Evolutionary conservation across 164 flowering plant genomes (phyloP).

Genomic region (Echeveria elegans): DNA sequence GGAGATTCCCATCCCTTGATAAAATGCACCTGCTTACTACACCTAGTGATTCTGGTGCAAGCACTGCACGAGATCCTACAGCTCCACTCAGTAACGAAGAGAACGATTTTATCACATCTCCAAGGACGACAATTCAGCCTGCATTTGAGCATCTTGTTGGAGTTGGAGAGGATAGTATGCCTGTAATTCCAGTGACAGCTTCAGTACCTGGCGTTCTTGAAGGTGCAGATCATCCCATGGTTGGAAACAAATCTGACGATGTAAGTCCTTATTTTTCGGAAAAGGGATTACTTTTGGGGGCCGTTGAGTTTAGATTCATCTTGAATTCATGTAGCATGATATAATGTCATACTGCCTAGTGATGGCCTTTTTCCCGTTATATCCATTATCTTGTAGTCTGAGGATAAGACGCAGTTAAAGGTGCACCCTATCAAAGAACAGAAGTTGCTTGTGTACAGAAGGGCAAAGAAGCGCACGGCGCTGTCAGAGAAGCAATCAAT

Average conservation of each 20-base stretch:
- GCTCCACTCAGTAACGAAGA: slow-evolving; percentile 40
- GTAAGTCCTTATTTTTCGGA: slow-evolving; percentile 25
- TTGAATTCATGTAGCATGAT: neutral
- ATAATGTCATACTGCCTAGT: neutral
- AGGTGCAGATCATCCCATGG: slow-evolving; percentile 33
- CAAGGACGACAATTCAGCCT: slow-evolving; percentile 22
- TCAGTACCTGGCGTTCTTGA: slow-evolving; percentile 41
- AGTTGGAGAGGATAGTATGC: slow-evolving; percentile 22
- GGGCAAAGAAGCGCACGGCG: slow-evolving; percentile 17
- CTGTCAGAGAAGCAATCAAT: slow-evolving; percentile 7
- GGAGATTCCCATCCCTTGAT: slow-evolving; percentile 47
- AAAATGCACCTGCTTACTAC: slow-evolving; percentile 27
- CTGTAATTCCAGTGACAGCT: slow-evolving; percentile 30
- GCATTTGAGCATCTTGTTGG: slow-evolving; percentile 39
- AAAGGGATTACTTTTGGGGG: neutral
- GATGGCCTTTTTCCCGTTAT: neutral
- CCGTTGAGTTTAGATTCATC: too few species aligned
- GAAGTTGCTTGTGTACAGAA: neutral
- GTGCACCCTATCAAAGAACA: neutral
- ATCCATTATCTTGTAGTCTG: neutral
- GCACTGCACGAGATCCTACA: slow-evolving; percentile 38
- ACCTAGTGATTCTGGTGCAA: slow-evolving; percentile 31
- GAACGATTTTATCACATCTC: slow-evolving; percentile 21
- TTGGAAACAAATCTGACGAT: slow-evolving; percentile 34
- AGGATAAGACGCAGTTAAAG: neutral